Conservation (phyloP, 768 basidiomycete species). For the Tricholoma terreum region DNA sequence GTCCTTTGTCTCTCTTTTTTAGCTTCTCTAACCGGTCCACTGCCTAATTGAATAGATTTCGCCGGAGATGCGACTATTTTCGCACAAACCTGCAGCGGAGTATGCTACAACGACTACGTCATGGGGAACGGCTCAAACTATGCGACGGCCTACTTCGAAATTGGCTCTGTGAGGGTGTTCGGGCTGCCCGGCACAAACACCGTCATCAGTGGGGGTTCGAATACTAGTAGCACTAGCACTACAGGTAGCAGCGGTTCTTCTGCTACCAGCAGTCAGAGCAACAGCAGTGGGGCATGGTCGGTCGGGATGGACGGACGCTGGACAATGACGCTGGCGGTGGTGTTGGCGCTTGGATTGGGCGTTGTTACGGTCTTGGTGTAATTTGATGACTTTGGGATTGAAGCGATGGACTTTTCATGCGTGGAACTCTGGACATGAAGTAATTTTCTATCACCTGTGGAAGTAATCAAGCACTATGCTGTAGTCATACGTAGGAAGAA, state of each 20-base stretch:
- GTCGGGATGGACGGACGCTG: neutral
- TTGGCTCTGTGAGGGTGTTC: slow-evolving; percentile 56
- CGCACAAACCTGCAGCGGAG: slow-evolving; percentile 58
- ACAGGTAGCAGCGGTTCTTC: slow-evolving; percentile 3
- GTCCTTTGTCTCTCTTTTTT: slow-evolving; percentile 3
- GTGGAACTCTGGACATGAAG: too few relatives aligned
- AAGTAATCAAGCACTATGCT: too few relatives aligned
- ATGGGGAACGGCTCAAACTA: slow-evolving; percentile 60
- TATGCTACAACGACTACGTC: slow-evolving; percentile 70
- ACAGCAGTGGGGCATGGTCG: neutral
- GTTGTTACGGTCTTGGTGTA: neutral
- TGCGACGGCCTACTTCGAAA: slow-evolving; percentile 69
- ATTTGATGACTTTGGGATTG: too few relatives aligned
- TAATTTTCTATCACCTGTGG: too few relatives aligned
- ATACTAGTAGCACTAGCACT: slow-evolving; percentile 1
- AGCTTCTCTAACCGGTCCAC: neutral
- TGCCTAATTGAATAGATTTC: slow-evolving; percentile 27
- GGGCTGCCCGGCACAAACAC: slow-evolving; percentile 30
- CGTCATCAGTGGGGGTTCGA: slow-evolving; percentile 12
- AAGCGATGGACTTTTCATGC: too few relatives aligned
- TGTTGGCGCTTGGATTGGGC: neutral
- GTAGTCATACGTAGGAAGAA: too few relatives aligned
- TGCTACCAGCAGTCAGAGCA: neutral
- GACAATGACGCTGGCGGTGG: neutral
- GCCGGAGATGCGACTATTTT: slow-evolving; percentile 55